Base-by-base conservation (phyloP, 176 grass and related monocot genomes). In the Zoysia pacifica region DNA sequence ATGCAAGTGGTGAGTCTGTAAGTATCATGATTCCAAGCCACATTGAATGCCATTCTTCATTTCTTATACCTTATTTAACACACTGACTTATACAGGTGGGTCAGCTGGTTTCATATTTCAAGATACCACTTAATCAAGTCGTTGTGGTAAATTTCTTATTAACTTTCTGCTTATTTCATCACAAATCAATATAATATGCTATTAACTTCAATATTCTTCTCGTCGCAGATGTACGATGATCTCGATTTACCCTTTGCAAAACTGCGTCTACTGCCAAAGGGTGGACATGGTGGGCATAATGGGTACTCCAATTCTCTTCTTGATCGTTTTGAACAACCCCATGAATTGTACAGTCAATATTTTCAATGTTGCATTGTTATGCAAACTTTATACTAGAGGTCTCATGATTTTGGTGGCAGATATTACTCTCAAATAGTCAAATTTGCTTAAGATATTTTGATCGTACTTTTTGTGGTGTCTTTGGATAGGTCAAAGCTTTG, bases 1-100 rank as follows among this genome's bases (percentile, higher is more conserved):
- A 98, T 84, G 88, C 90, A 86, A 98, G 96, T n/a, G 96, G 96
- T 95, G 96, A 98, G 90, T 93, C 96, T 89, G 96, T 98, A 94
- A 98, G 92, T 94, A 90, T 63, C 82, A 85, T 86, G 20, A 58
- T 81, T 65, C 35, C 13, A 51, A 40, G 42, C 39, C 81, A 75
- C 5, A 11, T 53, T 76, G 12, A 80, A 44, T 58, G n/a, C 35
- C 76, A 66, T 78, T 35, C 11, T 84, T 67, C 67, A 58, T 65
- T 53, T 66, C 65, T 85, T 53, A 37, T 65, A 49, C 44, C 6
- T 47, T 79, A 64, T 73, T 73, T 75, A 5, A 84, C 10, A 42
- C 45, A 14, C 15, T 65, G 68, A 84, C 60, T 59, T 55, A 69
- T 89, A 78, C 74, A 98, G 96, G 96, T 98, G 18, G 92, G 96